phyloP scores from a whole-genome alignment of 2,329 filamentous ascomycete genomes.

The Aureobasidium uvarum region DNA sequence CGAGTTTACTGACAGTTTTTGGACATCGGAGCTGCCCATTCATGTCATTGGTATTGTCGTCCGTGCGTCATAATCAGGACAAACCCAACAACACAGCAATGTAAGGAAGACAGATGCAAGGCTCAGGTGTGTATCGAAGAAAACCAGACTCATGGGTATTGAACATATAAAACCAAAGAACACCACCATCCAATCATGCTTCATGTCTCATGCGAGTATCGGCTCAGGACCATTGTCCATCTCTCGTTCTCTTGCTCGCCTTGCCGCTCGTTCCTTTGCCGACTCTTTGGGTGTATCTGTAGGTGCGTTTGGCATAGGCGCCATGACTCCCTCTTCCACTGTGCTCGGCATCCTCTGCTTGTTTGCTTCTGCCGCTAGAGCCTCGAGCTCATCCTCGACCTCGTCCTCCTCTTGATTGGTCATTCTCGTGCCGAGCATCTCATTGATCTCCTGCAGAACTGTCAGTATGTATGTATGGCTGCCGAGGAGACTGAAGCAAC shows the following conservation, averaged over 20 bases:
- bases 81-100: not conserved
- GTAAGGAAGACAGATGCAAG: not conserved
- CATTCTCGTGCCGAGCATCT: constrained; percentile 84
- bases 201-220: constrained; percentile 23
- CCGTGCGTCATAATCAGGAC: constrained; percentile 9
- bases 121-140: not conserved
- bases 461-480: constrained; percentile 7
- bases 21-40: constrained; percentile 6
- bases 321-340: constrained; percentile 39
- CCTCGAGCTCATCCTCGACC: constrained; percentile 90
- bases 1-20: not conserved
- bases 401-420: constrained; percentile 96
- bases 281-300: constrained; percentile 36
- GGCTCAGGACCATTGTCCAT: constrained; percentile 18
- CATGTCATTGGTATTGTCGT: constrained; percentile 14
- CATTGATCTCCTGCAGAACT: constrained; percentile 72
- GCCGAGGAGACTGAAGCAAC: constrained; percentile 32
- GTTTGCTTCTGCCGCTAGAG: constrained; percentile 65
- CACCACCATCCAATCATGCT: not conserved
- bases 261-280: constrained; percentile 34
- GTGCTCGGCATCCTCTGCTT: constrained; percentile 36
- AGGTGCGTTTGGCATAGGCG: constrained; percentile 38
- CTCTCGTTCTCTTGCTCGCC: constrained; percentile 33
- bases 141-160: constrained; percentile 23
- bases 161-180: constrained; percentile 13